Evolutionary conservation across 768 basidiomycete species (phyloP).

Genomic region (Suillus occidentalis): DNA sequence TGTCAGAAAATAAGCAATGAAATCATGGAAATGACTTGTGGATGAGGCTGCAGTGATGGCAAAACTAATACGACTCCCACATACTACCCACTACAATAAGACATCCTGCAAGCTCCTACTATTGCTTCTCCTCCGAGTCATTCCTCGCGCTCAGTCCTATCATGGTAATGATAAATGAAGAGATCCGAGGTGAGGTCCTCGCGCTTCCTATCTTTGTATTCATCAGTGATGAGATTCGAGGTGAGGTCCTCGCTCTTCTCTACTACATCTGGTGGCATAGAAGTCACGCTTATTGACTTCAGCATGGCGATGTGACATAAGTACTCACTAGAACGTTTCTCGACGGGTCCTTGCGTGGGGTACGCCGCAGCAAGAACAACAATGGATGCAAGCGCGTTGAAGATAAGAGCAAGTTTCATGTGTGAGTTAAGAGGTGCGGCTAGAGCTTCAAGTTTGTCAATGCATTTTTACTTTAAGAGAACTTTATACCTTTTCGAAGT

Average conservation of each 20-base stretch:
- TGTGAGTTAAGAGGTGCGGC: neutral
- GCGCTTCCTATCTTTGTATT: neutral
- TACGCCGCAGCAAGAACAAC: too few species aligned
- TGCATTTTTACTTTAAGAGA: neutral
- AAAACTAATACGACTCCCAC: too few species aligned
- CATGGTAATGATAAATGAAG: too few species aligned
- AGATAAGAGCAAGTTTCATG: too few species aligned
- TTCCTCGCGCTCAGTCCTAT: too few species aligned
- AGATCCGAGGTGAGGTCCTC: slow-evolving; percentile 21
- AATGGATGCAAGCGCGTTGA: too few species aligned
- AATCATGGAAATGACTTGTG: neutral
- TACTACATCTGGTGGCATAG: neutral
- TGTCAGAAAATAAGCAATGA: neutral
- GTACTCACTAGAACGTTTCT: neutral
- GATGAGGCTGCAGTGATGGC: neutral
- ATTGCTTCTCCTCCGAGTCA: too few species aligned
- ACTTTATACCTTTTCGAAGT: too few species aligned
- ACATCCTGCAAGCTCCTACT: too few species aligned
- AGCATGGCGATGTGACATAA: neutral
- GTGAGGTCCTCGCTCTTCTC: neutral
- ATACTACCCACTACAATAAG: neutral
- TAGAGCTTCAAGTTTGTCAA: neutral
- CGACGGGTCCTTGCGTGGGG: neutral
- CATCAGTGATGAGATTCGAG: neutral
- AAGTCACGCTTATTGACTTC: neutral